A percentile compares a stretch with the other conserved stretches of the same genome.
Conservation (phyloP, 192 early-diverging fungal species). For the Backusella australiensis region DNA sequence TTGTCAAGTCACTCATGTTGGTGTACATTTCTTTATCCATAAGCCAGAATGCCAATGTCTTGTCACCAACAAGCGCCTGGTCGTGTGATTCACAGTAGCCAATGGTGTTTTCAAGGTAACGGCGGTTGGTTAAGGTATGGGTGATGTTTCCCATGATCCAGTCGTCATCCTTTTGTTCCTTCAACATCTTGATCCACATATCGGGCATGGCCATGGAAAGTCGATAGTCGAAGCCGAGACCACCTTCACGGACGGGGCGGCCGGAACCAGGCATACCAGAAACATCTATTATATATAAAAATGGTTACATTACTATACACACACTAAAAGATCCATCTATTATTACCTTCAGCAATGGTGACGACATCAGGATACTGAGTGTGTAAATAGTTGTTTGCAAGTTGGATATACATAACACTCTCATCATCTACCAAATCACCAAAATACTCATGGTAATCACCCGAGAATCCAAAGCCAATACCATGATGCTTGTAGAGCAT, state of each 20-base stretch:
- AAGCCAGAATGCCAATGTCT: slow-evolving; percentile 97
- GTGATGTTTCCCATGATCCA: slow-evolving; percentile 89
- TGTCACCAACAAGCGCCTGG: slow-evolving; percentile 98
- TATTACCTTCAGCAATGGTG: slow-evolving; percentile 88
- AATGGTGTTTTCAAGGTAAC: slow-evolving; percentile 90
- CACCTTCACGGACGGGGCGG: slow-evolving; percentile 82
- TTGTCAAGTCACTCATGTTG: slow-evolving; percentile 82
- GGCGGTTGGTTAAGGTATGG: slow-evolving; percentile 87
- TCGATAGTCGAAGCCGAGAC: slow-evolving; percentile 96
- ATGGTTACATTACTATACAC: too few species aligned
- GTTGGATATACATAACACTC: slow-evolving; percentile 86
- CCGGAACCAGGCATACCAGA: slow-evolving; percentile 99
- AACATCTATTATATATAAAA: slow-evolving; percentile 62
- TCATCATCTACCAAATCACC: slow-evolving; percentile 79
- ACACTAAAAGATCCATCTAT: too few species aligned
- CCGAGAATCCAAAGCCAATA: slow-evolving; percentile 89
- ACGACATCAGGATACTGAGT: slow-evolving; percentile 74
- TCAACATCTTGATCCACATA: slow-evolving; percentile 99
- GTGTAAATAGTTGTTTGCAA: slow-evolving; percentile 86
- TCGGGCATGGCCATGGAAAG: slow-evolving; percentile 96
- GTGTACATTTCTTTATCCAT: slow-evolving; percentile 99
- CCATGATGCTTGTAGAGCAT: slow-evolving; percentile 98
- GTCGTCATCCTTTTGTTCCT: slow-evolving; percentile 87
- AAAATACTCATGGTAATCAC: slow-evolving; percentile 96
- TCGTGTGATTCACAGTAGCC: slow-evolving; percentile 96